Percentiles rank a stretch among this genome's conserved stretches.
Evolutionary conservation across 352 stramenopile genomes (phyloP).

Genomic region (Phytophthora tentaculata): DNA sequence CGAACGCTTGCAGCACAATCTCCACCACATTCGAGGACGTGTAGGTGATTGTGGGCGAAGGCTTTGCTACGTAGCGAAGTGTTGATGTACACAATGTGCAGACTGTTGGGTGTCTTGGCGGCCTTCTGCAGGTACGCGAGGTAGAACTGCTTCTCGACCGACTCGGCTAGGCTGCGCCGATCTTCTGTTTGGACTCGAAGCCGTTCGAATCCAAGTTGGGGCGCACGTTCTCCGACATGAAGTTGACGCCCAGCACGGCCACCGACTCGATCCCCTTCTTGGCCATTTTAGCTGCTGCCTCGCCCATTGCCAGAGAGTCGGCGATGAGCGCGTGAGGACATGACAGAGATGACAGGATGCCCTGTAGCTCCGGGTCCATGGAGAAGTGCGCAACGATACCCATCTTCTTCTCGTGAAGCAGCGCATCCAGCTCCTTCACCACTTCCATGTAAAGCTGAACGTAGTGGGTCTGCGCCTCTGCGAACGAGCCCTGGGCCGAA

Average conservation of each 20-base stretch:
- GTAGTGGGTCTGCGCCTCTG: conserved; percentile 88
- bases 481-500: conserved; percentile 87
- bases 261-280: too few relatives aligned
- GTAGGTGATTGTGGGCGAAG: conserved; percentile 92
- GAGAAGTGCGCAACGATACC: conserved; percentile 98
- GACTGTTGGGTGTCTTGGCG: conserved; percentile 84
- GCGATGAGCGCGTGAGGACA: conserved; percentile 94
- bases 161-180: conserved; percentile 95
- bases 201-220: conserved; percentile 94
- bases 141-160: conserved; percentile 93
- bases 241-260: conserved; percentile 97
- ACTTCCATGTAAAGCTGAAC: conserved; percentile 84
- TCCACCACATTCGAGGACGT: conserved; percentile 97
- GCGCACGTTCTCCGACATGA: conserved; percentile 96
- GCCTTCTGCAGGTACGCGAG: conserved; percentile 93
- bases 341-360: conserved; percentile 77
- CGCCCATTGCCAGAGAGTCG: conserved; percentile 97
- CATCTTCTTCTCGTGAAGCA: too few relatives aligned
- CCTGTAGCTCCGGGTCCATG: conserved; percentile 98
- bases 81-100: conserved; percentile 99
- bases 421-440: conserved; percentile 87
- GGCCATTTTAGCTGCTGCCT: too few relatives aligned
- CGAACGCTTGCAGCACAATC: conserved; percentile 95
- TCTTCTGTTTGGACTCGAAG: conserved; percentile 85
- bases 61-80: conserved; percentile 97